Percentiles rank a stretch among this genome's conserved stretches.
phyloP scores from a whole-genome alignment of 768 basidiomycete genomes.

The Boletus coccyginus region DNA sequence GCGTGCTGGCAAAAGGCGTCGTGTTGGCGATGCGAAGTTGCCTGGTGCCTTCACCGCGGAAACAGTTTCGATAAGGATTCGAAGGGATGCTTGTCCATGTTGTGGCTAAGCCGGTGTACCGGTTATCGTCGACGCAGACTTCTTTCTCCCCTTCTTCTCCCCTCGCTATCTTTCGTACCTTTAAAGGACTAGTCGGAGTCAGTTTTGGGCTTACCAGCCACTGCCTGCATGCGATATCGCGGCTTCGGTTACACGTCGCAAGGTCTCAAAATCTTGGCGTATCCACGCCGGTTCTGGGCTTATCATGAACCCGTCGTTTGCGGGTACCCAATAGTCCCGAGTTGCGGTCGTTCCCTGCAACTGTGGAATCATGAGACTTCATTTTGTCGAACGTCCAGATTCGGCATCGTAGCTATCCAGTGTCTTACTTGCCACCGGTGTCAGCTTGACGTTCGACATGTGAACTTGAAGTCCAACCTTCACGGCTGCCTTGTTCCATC shows the following conservation, averaged over 20 bases:
- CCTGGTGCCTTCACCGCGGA: slow-evolving; percentile 6
- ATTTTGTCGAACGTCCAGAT: background rate
- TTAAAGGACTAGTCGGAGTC: background rate
- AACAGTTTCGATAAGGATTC: background rate
- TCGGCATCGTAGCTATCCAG: background rate
- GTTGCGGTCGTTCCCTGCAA: background rate
- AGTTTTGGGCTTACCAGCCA: background rate
- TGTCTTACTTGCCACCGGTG: background rate
- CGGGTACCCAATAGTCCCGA: background rate
- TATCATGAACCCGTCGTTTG: slow-evolving; percentile 3
- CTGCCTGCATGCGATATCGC: background rate
- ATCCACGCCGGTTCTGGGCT: slow-evolving; percentile 6
- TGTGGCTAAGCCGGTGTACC: background rate
- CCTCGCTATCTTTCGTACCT: background rate
- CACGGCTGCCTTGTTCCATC: background rate
- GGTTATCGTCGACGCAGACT: background rate
- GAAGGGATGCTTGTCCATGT: background rate
- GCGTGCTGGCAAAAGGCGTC: background rate
- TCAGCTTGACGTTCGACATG: background rate
- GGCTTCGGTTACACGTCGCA: slow-evolving; percentile 4
- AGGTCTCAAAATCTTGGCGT: slow-evolving; percentile 5
- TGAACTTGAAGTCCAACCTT: background rate
- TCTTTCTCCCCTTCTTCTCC: slow-evolving; percentile 1
- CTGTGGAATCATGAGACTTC: background rate
- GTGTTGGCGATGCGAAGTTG: background rate